Percentiles rank a stretch among this genome's conserved stretches.
These are phyloP conservation scores for Chloranthus sessilifolius DNA, from an alignment of 164 flowering plant species.

Conservation along the genomic window DNA sequence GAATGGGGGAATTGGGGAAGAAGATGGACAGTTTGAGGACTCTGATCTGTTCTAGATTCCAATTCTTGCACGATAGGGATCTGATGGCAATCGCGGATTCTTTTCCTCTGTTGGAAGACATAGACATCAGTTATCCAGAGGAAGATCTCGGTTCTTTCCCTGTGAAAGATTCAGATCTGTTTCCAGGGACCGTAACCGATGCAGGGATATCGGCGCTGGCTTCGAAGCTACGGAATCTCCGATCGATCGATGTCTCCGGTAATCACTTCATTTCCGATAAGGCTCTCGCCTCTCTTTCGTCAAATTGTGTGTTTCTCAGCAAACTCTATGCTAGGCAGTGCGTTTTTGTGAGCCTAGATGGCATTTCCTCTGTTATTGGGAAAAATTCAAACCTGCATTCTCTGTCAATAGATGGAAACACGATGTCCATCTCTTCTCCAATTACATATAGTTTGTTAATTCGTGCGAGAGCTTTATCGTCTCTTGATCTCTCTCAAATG, in stretches of 20 bases:
- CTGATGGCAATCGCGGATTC: constrained; percentile 27
- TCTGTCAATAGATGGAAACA: constrained; percentile 20
- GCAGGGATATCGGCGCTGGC: constrained; percentile 30
- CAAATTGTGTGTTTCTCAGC: constrained; percentile 28
- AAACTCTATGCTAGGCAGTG: constrained; percentile 34
- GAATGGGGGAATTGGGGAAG: constrained; percentile 23
- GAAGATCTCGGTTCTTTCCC: not conserved
- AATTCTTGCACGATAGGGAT: constrained; percentile 23
- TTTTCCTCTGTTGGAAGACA: constrained; percentile 39
- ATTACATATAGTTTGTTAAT: too few species aligned
- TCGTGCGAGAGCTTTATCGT: constrained; percentile 18
- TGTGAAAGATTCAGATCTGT: not conserved
- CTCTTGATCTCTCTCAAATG: constrained; percentile 31
- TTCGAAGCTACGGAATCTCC: constrained; percentile 24
- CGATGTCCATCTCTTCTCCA: constrained; percentile 1
- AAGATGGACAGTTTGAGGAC: constrained; percentile 24
- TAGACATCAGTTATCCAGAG: constrained; percentile 48
- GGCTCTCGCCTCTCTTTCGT: constrained; percentile 26
- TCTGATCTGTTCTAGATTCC: constrained; percentile 27
- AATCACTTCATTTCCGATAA: constrained; percentile 38
- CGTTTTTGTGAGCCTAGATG: constrained; percentile 28
- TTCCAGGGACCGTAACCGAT: constrained; percentile 29
- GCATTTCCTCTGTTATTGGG: constrained; percentile 22
- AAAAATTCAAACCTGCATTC: constrained; percentile 26
- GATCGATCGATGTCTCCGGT: constrained; percentile 44